A percentile compares a stretch with the other conserved stretches of the same genome.
These are phyloP conservation scores for Nadsonia starkeyi-henricii DNA, from an alignment of 1,139 yeast genomes.

Conservation along the genomic window DNA sequence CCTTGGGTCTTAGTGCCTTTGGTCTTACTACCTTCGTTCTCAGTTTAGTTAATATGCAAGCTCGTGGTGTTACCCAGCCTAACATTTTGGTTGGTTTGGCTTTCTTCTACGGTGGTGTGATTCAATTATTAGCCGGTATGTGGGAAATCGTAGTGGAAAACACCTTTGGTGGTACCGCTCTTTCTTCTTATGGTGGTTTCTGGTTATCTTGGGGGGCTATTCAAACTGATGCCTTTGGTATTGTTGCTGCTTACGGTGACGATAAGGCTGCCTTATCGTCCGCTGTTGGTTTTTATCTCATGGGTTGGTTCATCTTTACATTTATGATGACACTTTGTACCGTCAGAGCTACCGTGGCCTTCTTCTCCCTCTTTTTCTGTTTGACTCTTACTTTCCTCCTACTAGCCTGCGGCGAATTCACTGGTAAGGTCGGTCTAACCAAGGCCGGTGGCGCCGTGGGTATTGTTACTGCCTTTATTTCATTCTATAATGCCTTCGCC, in stretches of 20 bases:
- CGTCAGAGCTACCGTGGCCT: slow-evolving; percentile 65
- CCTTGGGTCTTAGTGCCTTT: slow-evolving; percentile 71
- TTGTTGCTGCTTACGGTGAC: slow-evolving; percentile 37
- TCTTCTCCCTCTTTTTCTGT: slow-evolving; percentile 52
- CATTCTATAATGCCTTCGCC: slow-evolving; percentile 89
- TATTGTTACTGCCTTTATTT: slow-evolving; percentile 59
- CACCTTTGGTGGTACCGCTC: slow-evolving; percentile 83
- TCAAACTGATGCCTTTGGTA: slow-evolving; percentile 59
- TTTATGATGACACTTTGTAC: slow-evolving; percentile 53
- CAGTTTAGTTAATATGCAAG: slow-evolving; percentile 47
- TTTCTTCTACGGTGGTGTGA: slow-evolving; percentile 73
- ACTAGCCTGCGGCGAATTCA: slow-evolving; percentile 46
- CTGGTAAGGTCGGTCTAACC: slow-evolving; percentile 27
- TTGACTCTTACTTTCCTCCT: slow-evolving; percentile 55
- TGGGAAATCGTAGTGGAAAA: slow-evolving; percentile 60
- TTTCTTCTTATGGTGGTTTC: slow-evolving; percentile 29
- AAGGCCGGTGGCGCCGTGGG: slow-evolving; percentile 78
- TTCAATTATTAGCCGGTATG: slow-evolving; percentile 64
- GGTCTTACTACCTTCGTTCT: slow-evolving; percentile 77
- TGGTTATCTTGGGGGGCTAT: slow-evolving; percentile 76
- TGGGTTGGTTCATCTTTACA: slow-evolving; percentile 76
- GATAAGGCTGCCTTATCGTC: slow-evolving; percentile 30
- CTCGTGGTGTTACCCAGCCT: slow-evolving; percentile 42
- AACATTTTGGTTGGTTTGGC: slow-evolving; percentile 61
- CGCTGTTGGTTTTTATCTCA: slow-evolving; percentile 60